Evolutionary conservation across 768 basidiomycete species (phyloP), one percentile per base, ranked within the genome.

Genomic region (Tephrocybe sp.): DNA sequence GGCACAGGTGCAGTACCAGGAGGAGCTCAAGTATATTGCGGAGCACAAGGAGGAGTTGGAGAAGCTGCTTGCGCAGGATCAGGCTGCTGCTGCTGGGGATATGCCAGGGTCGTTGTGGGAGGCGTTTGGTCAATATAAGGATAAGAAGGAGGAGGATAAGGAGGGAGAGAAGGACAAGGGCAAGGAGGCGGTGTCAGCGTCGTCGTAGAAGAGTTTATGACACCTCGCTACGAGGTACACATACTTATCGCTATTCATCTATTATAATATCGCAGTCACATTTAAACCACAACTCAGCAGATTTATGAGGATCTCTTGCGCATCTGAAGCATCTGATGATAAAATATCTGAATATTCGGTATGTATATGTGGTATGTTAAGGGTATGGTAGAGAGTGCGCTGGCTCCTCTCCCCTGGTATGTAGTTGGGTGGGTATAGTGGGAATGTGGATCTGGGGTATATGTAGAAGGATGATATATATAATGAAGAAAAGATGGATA

Each of bases 11-110:
- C 73, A 75, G 48, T 82, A 79, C 51, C 53, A 56, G 39, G 72
- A 77, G 28, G 80, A 80, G 53, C 76, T 76, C 62, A 74, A 75
- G 50, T 78, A 80, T 48, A 69, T 80, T 28, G 59, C 58, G 22
- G 65, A 71, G 22, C 71, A 80, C 48, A 69, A 68, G 57, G 77
- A 71, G 28, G 74, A 78, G 42, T 65, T 79, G 44, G 76, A 78
- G 60, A 56, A 53, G 44, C 44, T 71, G 38, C 49, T 74, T 41
- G 61, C 69, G 47, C 66, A 73, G 49, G 72, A 75, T 46, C 70
- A 72, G 54, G 53, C 47, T 4, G 44, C 53, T 8, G 37, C 43
- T 67, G 72, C 70, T 13, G 65, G 65, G 0, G 71, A 75, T 54
- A 70, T 70, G 24, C 78, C 80, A 2, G 69, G 62, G 22, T 77